Evolutionary conservation across 139 green algal genomes (phyloP).

Genomic region (Micractinium conductrix): DNA sequence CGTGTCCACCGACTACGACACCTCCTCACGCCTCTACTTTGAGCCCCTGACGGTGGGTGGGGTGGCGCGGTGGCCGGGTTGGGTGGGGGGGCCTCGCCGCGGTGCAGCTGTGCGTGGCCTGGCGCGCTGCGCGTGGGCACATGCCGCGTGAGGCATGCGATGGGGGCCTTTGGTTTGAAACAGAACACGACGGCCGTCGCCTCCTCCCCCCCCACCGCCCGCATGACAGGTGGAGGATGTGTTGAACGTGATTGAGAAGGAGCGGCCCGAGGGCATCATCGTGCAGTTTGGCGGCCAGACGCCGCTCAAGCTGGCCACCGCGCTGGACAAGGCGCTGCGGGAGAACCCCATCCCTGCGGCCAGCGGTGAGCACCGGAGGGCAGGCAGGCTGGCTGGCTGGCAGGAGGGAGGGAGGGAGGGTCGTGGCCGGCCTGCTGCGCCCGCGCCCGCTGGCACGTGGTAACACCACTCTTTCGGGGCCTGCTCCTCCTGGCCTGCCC

Average conservation of each 20-base stretch:
- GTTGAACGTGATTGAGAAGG: slow-evolving; percentile 96
- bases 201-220: background rate
- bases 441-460: no score
- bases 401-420: no score
- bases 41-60: slow-evolving; percentile 89
- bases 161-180: background rate
- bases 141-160: no score
- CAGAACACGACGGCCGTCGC: background rate
- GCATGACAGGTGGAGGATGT: slow-evolving; percentile 84
- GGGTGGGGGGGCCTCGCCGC: background rate
- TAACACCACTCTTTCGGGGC: no score
- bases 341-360: slow-evolving; percentile 80
- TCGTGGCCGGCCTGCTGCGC: no score
- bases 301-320: slow-evolving; percentile 91
- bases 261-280: slow-evolving; percentile 98
- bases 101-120: background rate
- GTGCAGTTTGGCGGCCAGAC: slow-evolving; percentile 99
- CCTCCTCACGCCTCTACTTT: slow-evolving; percentile 97
- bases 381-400: no score
- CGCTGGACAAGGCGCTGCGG: slow-evolving; percentile 80
- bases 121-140: background rate
- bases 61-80: background rate
- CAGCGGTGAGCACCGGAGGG: slow-evolving; percentile 62
- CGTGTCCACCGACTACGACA: slow-evolving; percentile 99
- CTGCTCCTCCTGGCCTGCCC: background rate